Evolutionary conservation across 192 early-diverging fungal species (phyloP).

Genomic region (Umbelopsis ramanniana): DNA sequence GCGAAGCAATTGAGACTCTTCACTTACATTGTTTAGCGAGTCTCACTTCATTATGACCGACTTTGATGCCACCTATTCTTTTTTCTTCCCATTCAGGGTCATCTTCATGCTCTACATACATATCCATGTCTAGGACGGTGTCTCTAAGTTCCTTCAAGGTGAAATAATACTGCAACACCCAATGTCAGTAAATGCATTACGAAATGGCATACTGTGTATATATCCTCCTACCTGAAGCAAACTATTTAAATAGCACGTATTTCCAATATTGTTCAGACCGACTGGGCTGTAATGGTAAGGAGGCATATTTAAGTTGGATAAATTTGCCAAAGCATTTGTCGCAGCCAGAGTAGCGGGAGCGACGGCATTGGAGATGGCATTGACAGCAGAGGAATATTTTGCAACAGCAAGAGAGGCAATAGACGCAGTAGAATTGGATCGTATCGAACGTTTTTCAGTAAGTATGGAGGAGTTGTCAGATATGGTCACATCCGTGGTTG

Average conservation of each 20-base stretch:
- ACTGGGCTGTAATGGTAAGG: conserved; percentile 57
- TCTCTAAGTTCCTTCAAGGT: conserved; percentile 65
- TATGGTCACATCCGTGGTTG: not conserved
- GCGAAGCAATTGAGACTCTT: not conserved
- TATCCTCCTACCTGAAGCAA: conserved; percentile 59
- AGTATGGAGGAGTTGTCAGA: not conserved
- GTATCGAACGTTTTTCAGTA: conserved; percentile 25
- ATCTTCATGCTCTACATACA: conserved; percentile 41
- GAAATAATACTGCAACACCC: conserved; percentile 61
- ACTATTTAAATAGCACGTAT: conserved; percentile 90
- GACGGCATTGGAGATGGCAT: conserved; percentile 6
- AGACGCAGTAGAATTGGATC: conserved; percentile 36
- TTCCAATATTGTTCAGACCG: conserved; percentile 82
- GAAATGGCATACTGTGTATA: not conserved
- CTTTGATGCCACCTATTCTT: conserved; percentile 51
- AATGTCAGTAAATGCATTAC: not conserved
- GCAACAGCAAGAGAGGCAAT: conserved; percentile 24
- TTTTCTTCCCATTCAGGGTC: conserved; percentile 42
- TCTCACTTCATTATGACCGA: conserved; percentile 45
- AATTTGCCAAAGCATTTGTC: not conserved
- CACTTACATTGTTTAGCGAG: conserved; percentile 57
- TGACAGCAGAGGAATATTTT: conserved; percentile 18
- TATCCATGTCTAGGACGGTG: conserved; percentile 61
- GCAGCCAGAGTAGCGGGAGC: not conserved
- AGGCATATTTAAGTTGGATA: conserved; percentile 32